Conservation (phyloP, 2,329 filamentous ascomycete species). For the Alternaria viburni region DNA sequence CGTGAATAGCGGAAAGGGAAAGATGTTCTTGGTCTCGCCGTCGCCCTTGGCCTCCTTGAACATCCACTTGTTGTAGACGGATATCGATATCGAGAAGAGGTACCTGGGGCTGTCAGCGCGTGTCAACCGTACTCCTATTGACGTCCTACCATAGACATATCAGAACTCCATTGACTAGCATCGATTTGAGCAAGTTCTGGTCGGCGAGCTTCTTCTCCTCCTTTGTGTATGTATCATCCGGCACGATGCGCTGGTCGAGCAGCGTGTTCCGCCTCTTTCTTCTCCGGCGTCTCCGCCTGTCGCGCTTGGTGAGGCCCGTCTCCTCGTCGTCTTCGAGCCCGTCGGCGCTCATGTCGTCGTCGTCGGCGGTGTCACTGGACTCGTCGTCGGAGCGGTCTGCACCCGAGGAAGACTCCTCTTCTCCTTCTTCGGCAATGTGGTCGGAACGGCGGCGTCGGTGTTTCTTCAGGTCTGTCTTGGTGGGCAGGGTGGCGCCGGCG, state of each 20-base stretch:
- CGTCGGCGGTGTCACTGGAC: slow-evolving; percentile 56
- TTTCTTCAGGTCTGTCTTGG: slow-evolving; percentile 31
- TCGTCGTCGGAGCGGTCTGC: slow-evolving; percentile 39
- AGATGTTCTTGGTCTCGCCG: slow-evolving; percentile 62
- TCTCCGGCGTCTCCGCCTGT: slow-evolving; percentile 71
- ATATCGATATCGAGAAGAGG: slow-evolving; percentile 83
- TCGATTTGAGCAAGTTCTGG: slow-evolving; percentile 70
- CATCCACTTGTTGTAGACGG: slow-evolving; percentile 99
- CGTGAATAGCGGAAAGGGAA: slow-evolving; percentile 93
- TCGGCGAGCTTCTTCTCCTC: slow-evolving; percentile 80
- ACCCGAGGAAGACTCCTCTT: slow-evolving; percentile 36
- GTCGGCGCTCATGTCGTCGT: slow-evolving; percentile 68
- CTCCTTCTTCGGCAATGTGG: slow-evolving; percentile 45
- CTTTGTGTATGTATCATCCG: slow-evolving; percentile 62
- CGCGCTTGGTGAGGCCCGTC: slow-evolving; percentile 78
- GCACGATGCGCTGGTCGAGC: slow-evolving; percentile 73
- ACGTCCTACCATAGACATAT: slow-evolving; percentile 76
- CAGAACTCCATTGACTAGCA: slow-evolving; percentile 77
- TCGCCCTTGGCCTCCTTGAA: slow-evolving; percentile 67
- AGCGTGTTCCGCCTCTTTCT: slow-evolving; percentile 72
- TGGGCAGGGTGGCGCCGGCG: slow-evolving; percentile 33
- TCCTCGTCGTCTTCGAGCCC: slow-evolving; percentile 85
- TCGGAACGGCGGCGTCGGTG: slow-evolving; percentile 37
- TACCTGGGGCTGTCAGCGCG: slow-evolving; percentile 53
- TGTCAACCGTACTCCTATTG: neutral